Base-by-base conservation (phyloP, 2,329 filamentous ascomycete species). In the Aspergillus neotritici region DNA sequence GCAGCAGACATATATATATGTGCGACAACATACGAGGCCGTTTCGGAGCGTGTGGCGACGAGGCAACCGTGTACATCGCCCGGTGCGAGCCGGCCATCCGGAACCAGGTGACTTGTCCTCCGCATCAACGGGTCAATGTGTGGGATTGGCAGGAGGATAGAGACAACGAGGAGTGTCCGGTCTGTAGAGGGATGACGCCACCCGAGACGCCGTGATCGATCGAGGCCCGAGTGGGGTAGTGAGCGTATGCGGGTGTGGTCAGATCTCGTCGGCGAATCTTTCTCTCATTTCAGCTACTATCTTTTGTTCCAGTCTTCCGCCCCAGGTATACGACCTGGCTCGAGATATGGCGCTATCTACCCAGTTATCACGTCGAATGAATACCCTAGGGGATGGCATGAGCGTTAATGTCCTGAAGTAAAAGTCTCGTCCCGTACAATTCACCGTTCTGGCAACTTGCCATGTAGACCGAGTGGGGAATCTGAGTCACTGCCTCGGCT, bases 131-230 rank as follows among this genome's bases (percentile, higher is more conserved):
- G 28, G 31, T 47, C 15, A 48, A 52, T n/a, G 50, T 51, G 17
- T 50, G 49, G 44, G 48, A 51, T 41, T 53, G 50, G 48, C 48
- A 51, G 35, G 50, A 53, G 31, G 49, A 53, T 34, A 48, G 46
- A 4, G 46, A 49, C 25, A 46, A 51, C 21, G 49, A 51, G 11
- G 38, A 29, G 29, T 53, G 48, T 29, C 50, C 46, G 9, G 47
- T 41, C 8, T 52, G 50, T 36, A 40, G 44, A 32, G 50, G 50
- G 28, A 45, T 47, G 41, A 53, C 50, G 32, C 48, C 50, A 21
- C 48, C 50, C 11, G 48, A 51, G 32, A 49, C 50, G 33, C 50
- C 50, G 3, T 53, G 35, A 52, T 4, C n/a, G 35, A 52, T 4
- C n/a, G 34, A 31, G n/a, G 14, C 10, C 4, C 21, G 21, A 25